Evolutionary conservation across 257 asterid species (phyloP).

Genomic region (Nicotiana tabacum): DNA sequence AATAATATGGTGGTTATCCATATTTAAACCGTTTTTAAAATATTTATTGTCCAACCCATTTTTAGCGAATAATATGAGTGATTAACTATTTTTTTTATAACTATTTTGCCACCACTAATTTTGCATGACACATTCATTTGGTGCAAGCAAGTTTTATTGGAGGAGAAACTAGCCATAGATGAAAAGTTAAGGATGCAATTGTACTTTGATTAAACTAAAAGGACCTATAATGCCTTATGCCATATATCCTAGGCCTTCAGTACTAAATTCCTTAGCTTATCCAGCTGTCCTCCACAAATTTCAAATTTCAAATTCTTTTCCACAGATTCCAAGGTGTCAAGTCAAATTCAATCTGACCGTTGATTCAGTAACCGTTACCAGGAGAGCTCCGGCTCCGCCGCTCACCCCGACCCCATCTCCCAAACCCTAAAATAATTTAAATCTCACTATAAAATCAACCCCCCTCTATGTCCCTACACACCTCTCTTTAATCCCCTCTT

Average conservation of each 20-base stretch:
- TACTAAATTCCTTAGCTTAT: background rate
- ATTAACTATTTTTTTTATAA: too few relatives aligned
- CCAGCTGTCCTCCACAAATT: conserved; percentile 1
- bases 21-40: too few relatives aligned
- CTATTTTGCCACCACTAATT: too few relatives aligned
- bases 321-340: background rate
- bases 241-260: background rate
- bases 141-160: too few relatives aligned
- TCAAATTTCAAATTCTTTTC: conserved; percentile 6
- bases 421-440: background rate
- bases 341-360: background rate
- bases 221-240: background rate
- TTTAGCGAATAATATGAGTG: too few relatives aligned
- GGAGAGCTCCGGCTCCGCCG: background rate
- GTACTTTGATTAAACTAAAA: background rate
- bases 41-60: too few relatives aligned
- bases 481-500: background rate
- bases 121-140: too few relatives aligned
- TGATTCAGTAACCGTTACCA: background rate
- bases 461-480: background rate
- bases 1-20: too few relatives aligned
- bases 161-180: background rate
- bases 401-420: background rate
- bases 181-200: background rate
- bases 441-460: background rate